phyloP scores from a whole-genome alignment of 345 rosid species.

The Conringia planisiliqua region DNA sequence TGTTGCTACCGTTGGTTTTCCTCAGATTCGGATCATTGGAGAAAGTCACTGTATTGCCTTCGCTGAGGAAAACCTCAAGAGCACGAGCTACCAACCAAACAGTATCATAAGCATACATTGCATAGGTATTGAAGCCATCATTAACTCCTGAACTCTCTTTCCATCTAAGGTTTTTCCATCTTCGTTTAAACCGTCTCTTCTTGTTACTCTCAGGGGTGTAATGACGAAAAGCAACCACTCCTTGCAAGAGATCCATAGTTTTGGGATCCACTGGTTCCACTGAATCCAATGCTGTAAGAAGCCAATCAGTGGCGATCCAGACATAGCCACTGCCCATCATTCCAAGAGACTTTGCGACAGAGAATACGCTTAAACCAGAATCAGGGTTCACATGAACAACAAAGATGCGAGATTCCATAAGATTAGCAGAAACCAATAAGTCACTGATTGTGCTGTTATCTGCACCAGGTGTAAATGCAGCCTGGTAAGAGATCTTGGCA shows the following conservation, averaged over 20 bases:
- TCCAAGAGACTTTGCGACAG: constrained; percentile 60
- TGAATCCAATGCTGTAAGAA: constrained; percentile 71
- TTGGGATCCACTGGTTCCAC: constrained; percentile 38
- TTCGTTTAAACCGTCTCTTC: constrained; percentile 47
- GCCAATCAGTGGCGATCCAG: constrained; percentile 98
- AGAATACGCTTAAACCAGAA: constrained; percentile 64
- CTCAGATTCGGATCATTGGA: constrained; percentile 56
- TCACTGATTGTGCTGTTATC: constrained; percentile 42
- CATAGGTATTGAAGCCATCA: constrained; percentile 65
- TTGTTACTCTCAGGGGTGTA: constrained; percentile 60
- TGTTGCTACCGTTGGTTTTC: constrained; percentile 43
- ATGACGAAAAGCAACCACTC: constrained; percentile 84
- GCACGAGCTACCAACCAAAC: constrained; percentile 91
- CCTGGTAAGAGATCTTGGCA: constrained; percentile 71
- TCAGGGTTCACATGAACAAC: constrained; percentile 91
- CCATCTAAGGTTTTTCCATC: constrained; percentile 52
- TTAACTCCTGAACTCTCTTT: constrained; percentile 28
- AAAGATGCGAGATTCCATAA: constrained; percentile 83
- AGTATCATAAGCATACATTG: constrained; percentile 85
- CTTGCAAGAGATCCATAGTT: constrained; percentile 67
- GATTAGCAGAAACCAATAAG: constrained; percentile 54
- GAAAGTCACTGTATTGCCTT: constrained; percentile 67
- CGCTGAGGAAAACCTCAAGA: constrained; percentile 53
- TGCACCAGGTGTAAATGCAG: constrained; percentile 61
- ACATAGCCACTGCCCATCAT: constrained; percentile 77